These are phyloP conservation scores for Globisporangium alternatum DNA, from an alignment of 352 stramenopile species.

Conservation along the genomic window DNA sequence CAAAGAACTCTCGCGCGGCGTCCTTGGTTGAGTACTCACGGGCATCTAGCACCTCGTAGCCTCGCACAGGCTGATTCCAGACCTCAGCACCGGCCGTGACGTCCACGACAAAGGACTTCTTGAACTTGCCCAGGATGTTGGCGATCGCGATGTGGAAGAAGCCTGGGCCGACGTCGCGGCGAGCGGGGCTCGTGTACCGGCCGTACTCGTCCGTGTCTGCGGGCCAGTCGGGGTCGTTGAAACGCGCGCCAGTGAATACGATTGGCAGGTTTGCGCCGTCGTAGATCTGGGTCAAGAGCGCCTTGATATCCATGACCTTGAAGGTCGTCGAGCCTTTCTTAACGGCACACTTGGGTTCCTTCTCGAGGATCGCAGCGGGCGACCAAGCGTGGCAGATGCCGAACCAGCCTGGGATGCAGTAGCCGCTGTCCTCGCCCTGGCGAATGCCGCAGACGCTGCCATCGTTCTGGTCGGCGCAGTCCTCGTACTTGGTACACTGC, in stretches of 20 bases:
- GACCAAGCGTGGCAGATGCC: constrained; percentile 23
- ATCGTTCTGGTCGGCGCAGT: constrained; percentile 18
- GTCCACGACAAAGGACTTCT: constrained; percentile 14
- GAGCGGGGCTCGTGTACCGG: constrained; percentile 12
- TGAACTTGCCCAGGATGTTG: constrained; percentile 15
- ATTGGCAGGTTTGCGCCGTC: constrained; percentile 10
- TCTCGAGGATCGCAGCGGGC: constrained; percentile 13
- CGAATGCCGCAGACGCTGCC: constrained; percentile 3
- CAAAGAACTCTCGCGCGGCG: constrained; percentile 7
- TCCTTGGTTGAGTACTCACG: constrained; percentile 1
- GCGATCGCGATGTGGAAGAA: constrained; percentile 21
- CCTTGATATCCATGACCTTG: constrained; percentile 18
- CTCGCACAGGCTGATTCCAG: constrained; percentile 22
- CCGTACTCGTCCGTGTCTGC: constrained; percentile 16
- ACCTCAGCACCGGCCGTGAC: constrained; percentile 15
- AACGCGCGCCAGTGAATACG: constrained; percentile 19
- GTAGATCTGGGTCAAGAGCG: constrained; percentile 18
- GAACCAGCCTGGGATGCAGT: constrained; percentile 18
- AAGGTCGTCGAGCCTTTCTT: constrained; percentile 12
- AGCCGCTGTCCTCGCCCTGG: not conserved
- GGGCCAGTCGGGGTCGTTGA: constrained; percentile 12
- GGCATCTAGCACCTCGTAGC: constrained; percentile 11
- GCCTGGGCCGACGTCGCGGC: constrained; percentile 11
- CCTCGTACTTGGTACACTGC: not conserved
- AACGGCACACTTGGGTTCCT: constrained; percentile 13